Percentiles rank a stretch among this genome's conserved stretches.
Conservation (phyloP, 2,329 filamentous ascomycete genomes). For the Thielaviopsis punctulata region DNA sequence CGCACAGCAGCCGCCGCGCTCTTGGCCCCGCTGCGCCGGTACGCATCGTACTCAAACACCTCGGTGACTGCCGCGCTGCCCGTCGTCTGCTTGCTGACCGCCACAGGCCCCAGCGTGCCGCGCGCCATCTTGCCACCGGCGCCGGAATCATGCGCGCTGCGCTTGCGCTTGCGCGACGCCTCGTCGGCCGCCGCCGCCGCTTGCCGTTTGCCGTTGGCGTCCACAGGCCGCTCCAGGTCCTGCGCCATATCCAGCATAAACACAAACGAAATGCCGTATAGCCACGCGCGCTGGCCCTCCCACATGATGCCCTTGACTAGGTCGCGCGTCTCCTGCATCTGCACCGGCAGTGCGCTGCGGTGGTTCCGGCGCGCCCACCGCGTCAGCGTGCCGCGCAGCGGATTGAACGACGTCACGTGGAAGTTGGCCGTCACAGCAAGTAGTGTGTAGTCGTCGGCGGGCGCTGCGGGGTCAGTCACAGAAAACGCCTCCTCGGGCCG, state of each 20-base stretch:
- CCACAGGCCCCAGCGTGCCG: slow-evolving; percentile 27
- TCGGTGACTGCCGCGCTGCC: slow-evolving; percentile 6
- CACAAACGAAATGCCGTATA: slow-evolving; percentile 73
- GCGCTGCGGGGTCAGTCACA: slow-evolving; percentile 15
- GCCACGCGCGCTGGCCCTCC: slow-evolving; percentile 64
- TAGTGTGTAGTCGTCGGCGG: slow-evolving; percentile 31
- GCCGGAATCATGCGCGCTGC: slow-evolving; percentile 29
- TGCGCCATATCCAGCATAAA: slow-evolving; percentile 79
- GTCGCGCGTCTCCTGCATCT: slow-evolving; percentile 60
- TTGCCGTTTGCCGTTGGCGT: slow-evolving; percentile 15
- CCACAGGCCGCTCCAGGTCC: slow-evolving; percentile 36
- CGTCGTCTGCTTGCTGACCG: slow-evolving; percentile 23
- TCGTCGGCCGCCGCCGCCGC: slow-evolving; percentile 18
- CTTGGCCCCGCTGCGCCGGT: slow-evolving; percentile 9
- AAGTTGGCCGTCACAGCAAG: slow-evolving; percentile 34
- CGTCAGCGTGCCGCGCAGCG: slow-evolving; percentile 57
- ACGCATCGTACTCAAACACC: slow-evolving; percentile 11
- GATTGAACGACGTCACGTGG: slow-evolving; percentile 63
- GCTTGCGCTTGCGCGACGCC: slow-evolving; percentile 36
- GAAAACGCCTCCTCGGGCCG: slow-evolving; percentile 14
- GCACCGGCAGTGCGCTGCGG: slow-evolving; percentile 52
- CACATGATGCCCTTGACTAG: slow-evolving; percentile 71
- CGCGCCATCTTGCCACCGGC: slow-evolving; percentile 35
- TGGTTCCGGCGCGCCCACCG: slow-evolving; percentile 78
- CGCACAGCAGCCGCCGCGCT: slow-evolving; percentile 14